These are phyloP conservation scores for Rosa hybrid DNA, from an alignment of 331 rosid genomes.

Conservation along the genomic window DNA sequence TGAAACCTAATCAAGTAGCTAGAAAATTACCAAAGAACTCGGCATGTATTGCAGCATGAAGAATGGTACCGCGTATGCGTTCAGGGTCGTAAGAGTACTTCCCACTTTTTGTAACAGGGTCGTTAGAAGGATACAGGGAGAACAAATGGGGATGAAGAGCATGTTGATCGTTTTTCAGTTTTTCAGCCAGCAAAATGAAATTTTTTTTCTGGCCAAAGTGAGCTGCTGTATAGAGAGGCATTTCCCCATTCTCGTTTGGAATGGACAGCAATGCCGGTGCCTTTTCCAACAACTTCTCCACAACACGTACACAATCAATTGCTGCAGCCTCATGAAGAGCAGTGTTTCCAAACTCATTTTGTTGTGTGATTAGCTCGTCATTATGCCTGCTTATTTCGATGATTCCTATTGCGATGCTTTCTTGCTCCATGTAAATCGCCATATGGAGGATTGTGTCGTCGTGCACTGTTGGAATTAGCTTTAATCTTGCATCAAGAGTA, in stretches of 20 bases:
- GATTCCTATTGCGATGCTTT: not conserved
- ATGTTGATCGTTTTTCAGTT: not conserved
- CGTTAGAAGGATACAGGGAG: not conserved
- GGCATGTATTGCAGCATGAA: slow-evolving; percentile 17
- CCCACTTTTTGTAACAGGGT: not conserved
- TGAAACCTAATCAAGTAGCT: not conserved
- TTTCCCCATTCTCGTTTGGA: not conserved
- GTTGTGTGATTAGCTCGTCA: not conserved
- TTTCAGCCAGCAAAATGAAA: not conserved
- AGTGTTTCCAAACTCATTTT: slow-evolving; percentile 1
- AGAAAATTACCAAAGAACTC: slow-evolving; percentile 10
- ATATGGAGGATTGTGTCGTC: slow-evolving; percentile 7
- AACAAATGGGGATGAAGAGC: not conserved
- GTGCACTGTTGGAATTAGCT: not conserved
- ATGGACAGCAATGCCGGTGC: not conserved
- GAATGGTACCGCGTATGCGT: not conserved
- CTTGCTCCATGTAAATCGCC: not conserved
- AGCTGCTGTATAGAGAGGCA: slow-evolving; percentile 20
- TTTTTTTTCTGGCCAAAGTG: not conserved
- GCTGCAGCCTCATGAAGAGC: slow-evolving; percentile 23
- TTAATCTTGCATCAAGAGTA: not conserved
- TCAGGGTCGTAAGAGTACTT: too few relatives aligned
- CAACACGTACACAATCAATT: not conserved
- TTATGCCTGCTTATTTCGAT: not conserved
- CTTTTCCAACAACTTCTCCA: not conserved